Evolutionary conservation across 805 yeast species (phyloP).

Genomic region (Torulaspora gathmanii): DNA sequence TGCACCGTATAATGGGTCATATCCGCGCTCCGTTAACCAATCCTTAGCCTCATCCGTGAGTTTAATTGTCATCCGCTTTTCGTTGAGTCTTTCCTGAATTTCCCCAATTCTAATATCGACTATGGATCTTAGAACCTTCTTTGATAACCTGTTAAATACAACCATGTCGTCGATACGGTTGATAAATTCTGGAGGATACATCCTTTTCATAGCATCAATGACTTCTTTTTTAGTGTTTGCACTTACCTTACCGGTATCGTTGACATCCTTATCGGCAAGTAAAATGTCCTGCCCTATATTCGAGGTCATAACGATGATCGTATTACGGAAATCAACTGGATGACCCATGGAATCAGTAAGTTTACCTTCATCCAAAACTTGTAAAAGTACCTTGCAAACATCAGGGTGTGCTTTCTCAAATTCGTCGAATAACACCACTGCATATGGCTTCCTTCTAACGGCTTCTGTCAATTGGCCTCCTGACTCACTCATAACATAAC

Average conservation of each 20-base stretch:
- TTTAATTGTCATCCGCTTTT: constrained; percentile 65
- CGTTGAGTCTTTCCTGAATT: constrained; percentile 69
- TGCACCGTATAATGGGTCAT: constrained; percentile 91
- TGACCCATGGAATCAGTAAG: constrained; percentile 94
- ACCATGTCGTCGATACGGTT: constrained; percentile 92
- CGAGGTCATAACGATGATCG: constrained; percentile 94
- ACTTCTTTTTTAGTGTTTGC: constrained; percentile 53
- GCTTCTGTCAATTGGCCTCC: constrained; percentile 97
- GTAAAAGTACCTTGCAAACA: constrained; percentile 82
- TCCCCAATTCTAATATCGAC: constrained; percentile 82
- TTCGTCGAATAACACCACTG: constrained; percentile 91
- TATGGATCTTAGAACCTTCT: constrained; percentile 65
- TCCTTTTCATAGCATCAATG: constrained; percentile 57
- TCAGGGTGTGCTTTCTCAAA: constrained; percentile 97
- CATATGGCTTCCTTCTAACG: constrained; percentile 88
- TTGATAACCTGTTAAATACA: constrained; percentile 86
- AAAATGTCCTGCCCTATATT: constrained; percentile 92
- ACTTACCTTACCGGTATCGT: constrained; percentile 57
- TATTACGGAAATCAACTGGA: constrained; percentile 87
- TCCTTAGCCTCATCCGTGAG: constrained; percentile 62
- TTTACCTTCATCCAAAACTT: constrained; percentile 92
- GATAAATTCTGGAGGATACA: constrained; percentile 92
- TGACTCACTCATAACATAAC: constrained; percentile 89
- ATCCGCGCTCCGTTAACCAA: constrained; percentile 80
- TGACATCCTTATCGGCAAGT: constrained; percentile 52